Base-by-base conservation (phyloP, 306 rosid species). In the Psophocarpus tetragonolobus region DNA sequence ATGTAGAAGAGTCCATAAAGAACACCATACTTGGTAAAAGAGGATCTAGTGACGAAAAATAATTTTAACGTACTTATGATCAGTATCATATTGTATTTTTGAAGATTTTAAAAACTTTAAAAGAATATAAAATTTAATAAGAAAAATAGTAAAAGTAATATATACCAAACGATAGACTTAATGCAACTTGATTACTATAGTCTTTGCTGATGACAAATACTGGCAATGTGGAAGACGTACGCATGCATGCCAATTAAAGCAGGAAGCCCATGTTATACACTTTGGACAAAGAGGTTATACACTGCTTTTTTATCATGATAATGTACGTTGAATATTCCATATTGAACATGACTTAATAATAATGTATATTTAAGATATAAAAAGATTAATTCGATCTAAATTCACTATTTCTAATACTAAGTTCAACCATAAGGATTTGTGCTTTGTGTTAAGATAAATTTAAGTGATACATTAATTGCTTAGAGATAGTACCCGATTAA, bases 271-370 rank as follows among this genome's bases (percentile, higher is more conserved):
- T 1, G 21, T 14, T 4, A 20, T 32, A 39, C 17, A 35, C 63
- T 17, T 21, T 32, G 80, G 72, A n/a, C 26, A 74, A 74, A 57
- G 42, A 9, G 48, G 29, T 60, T 64, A 44, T 33, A 35, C 32
- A 24, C 35, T 17, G 72, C 15, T 32, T 70, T 17, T 4, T 30
- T 53, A 2, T 57, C 20, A 5, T 14, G 6, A n/a, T n/a, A n/a
- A n/a, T n/a, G n/a, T n/a, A n/a, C n/a, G n/a, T n/a, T n/a, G n/a
- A n/a, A n/a, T n/a, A n/a, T n/a, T n/a, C n/a, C n/a, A n/a, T n/a
- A n/a, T n/a, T n/a, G n/a, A n/a, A n/a, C n/a, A n/a, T n/a, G n/a
- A n/a, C n/a, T n/a, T n/a, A n/a, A n/a, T n/a, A n/a, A n/a, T n/a
- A n/a, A n/a, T n/a, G n/a, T n/a, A n/a, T n/a, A n/a, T n/a, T n/a